These are phyloP conservation scores for Trichoderma sp. DNA, from an alignment of 2,329 filamentous ascomycete genomes.

Conservation along the genomic window DNA sequence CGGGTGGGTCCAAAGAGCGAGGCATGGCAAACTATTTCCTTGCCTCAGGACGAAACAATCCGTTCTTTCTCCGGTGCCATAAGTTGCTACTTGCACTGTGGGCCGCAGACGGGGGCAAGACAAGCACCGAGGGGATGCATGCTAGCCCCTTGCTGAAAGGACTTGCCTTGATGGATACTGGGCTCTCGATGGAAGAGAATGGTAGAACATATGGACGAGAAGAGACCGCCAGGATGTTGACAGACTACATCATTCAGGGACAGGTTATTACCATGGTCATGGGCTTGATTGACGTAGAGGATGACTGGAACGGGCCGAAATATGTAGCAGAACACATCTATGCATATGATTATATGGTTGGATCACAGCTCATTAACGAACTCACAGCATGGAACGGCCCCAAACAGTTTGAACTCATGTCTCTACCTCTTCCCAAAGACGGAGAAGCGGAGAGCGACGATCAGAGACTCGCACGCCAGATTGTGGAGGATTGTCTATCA, in stretches of 20 bases:
- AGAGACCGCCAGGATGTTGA: conserved; percentile 42
- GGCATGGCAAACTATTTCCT: conserved; percentile 51
- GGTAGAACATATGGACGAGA: conserved; percentile 34
- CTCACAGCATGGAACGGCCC: conserved; percentile 50
- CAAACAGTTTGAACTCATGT: conserved; percentile 50
- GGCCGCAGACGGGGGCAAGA: conserved; percentile 42
- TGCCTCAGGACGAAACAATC: conserved; percentile 37
- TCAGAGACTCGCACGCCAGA: conserved; percentile 46
- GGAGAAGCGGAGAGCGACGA: conserved; percentile 36
- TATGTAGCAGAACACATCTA: conserved; percentile 50
- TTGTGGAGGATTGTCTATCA: conserved; percentile 49
- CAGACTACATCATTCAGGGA: conserved; percentile 57
- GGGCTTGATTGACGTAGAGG: conserved; percentile 48
- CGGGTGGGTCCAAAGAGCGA: conserved; percentile 34
- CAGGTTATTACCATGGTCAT: conserved; percentile 51
- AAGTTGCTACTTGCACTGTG: conserved; percentile 50
- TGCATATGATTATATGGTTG: conserved; percentile 48
- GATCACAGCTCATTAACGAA: conserved; percentile 51
- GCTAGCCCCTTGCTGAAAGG: conserved; percentile 45
- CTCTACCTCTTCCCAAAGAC: conserved; percentile 32
- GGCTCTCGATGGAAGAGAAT: conserved; percentile 23
- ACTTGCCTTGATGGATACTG: conserved; percentile 34
- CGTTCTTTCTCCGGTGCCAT: conserved; percentile 47
- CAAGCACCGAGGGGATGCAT: conserved; percentile 50
- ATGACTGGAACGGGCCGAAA: conserved; percentile 51